Conservation (phyloP, 345 rosid species). For the Odontarrhena argentea region DNA sequence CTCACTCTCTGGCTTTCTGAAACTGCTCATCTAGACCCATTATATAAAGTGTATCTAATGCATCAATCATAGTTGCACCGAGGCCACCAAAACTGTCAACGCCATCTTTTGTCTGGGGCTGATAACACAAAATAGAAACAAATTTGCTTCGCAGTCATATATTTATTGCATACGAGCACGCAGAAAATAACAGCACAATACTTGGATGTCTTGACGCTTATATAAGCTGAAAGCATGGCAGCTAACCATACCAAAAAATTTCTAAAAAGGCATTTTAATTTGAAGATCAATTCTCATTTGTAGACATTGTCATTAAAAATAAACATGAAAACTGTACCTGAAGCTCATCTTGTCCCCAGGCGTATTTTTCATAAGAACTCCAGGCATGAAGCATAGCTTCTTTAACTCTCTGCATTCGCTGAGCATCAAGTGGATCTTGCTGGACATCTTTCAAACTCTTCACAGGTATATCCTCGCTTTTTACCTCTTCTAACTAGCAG, state of each 20-base stretch:
- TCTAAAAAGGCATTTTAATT: neutral
- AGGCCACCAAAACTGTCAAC: constrained; percentile 95
- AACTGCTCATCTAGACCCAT: constrained; percentile 91
- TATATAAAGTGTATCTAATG: constrained; percentile 85
- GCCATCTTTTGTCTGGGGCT: constrained; percentile 93
- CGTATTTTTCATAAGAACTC: constrained; percentile 91
- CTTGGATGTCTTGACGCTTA: neutral
- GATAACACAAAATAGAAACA: constrained; percentile 26
- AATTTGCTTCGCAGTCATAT: constrained; percentile 6
- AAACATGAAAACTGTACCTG: constrained; percentile 53
- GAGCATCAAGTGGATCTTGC: constrained; percentile 64
- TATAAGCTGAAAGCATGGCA: constrained; percentile 5
- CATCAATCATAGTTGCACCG: constrained; percentile 86
- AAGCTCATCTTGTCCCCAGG: constrained; percentile 97
- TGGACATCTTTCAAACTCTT: constrained; percentile 39
- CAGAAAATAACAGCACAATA: constrained; percentile 14
- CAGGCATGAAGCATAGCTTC: constrained; percentile 99
- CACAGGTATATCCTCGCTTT: constrained; percentile 37
- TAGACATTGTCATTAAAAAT: neutral
- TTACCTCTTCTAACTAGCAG: constrained; percentile 57
- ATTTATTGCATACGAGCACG: neutral
- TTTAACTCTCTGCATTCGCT: constrained; percentile 81
- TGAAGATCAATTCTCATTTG: neutral
- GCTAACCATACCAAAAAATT: neutral
- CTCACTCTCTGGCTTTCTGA: constrained; percentile 93